Conservation (phyloP, 768 basidiomycete species). For the Ephemerocybe angulata region DNA sequence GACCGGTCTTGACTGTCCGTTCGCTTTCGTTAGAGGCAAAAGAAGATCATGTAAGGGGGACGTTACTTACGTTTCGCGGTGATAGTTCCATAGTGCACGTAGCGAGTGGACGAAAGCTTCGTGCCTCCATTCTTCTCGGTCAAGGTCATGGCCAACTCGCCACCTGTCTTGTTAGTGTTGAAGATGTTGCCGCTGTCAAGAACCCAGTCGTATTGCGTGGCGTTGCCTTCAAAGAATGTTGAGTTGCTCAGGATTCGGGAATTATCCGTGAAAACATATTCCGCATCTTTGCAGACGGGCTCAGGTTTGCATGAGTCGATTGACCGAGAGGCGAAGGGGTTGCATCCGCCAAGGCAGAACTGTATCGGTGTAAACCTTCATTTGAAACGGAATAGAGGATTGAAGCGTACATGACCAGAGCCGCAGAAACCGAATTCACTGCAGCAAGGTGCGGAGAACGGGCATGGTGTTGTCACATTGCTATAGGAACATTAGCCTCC, state of each 20-base stretch:
- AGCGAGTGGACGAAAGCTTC: conserved; percentile 73
- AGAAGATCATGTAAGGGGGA: not conserved
- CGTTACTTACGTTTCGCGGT: conserved; percentile 51
- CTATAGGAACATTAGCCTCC: conserved; percentile 21
- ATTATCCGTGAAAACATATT: conserved; percentile 64
- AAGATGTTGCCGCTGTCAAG: conserved; percentile 64
- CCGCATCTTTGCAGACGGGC: conserved; percentile 63
- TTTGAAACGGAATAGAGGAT: not conserved
- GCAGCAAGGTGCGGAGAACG: conserved; percentile 47
- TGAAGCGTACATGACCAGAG: conserved; percentile 35
- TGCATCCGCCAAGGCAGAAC: conserved; percentile 87
- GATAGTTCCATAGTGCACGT: conserved; percentile 77
- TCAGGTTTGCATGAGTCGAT: conserved; percentile 65
- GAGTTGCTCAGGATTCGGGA: conserved; percentile 64
- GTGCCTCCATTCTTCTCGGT: conserved; percentile 74
- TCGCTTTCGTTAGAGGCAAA: not conserved
- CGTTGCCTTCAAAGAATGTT: conserved; percentile 71
- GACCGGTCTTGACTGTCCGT: conserved; percentile 65
- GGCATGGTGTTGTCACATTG: conserved; percentile 43
- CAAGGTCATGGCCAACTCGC: conserved; percentile 67
- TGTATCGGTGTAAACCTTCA: conserved; percentile 21
- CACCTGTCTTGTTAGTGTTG: conserved; percentile 56
- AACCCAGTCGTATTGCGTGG: conserved; percentile 63
- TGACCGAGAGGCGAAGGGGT: conserved; percentile 65
- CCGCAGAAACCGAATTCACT: conserved; percentile 58